These are phyloP conservation scores for Colletotrichum coccodes DNA, from an alignment of 2,329 filamentous ascomycete species.

Conservation along the genomic window DNA sequence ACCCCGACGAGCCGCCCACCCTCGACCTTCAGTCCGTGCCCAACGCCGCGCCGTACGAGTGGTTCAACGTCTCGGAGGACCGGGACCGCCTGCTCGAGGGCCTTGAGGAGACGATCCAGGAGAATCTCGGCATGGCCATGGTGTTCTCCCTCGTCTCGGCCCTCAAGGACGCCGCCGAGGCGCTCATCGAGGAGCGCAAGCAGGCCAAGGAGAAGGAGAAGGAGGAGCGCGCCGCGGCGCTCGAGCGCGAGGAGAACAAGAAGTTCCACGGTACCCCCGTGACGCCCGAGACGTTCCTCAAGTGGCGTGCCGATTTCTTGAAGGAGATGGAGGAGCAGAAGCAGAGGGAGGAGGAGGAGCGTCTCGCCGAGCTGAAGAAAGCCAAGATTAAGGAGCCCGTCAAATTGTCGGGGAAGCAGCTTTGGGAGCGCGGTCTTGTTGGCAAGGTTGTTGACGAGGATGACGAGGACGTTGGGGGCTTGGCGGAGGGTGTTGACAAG, in stretches of 20 bases:
- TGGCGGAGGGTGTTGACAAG: conserved; percentile 73
- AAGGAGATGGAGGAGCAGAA: conserved; percentile 83
- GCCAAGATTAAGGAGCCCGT: conserved; percentile 79
- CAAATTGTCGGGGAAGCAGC: conserved; percentile 76
- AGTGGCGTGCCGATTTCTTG: conserved; percentile 83
- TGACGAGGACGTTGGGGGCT: conserved; percentile 70
- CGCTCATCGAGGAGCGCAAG: conserved; percentile 79
- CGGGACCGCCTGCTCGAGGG: conserved; percentile 77
- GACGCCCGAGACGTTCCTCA: conserved; percentile 84
- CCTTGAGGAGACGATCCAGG: conserved; percentile 81
- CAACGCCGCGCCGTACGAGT: conserved; percentile 74
- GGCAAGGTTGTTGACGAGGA: conserved; percentile 72
- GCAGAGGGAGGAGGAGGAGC: conserved; percentile 76
- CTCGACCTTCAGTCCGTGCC: conserved; percentile 83
- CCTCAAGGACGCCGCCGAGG: conserved; percentile 91
- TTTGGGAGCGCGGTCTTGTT: conserved; percentile 81
- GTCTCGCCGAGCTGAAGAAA: conserved; percentile 85
- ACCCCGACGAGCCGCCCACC: conserved; percentile 86
- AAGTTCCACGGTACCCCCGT: conserved; percentile 95
- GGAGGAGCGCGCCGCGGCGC: conserved; percentile 65
- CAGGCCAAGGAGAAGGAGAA: conserved; percentile 68
- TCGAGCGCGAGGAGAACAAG: conserved; percentile 91
- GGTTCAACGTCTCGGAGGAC: conserved; percentile 85
- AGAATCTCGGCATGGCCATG: conserved; percentile 98
- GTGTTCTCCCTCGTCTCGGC: conserved; percentile 89